phyloP scores from a whole-genome alignment of 257 asterid genomes.

The Penstemon newberryi region DNA sequence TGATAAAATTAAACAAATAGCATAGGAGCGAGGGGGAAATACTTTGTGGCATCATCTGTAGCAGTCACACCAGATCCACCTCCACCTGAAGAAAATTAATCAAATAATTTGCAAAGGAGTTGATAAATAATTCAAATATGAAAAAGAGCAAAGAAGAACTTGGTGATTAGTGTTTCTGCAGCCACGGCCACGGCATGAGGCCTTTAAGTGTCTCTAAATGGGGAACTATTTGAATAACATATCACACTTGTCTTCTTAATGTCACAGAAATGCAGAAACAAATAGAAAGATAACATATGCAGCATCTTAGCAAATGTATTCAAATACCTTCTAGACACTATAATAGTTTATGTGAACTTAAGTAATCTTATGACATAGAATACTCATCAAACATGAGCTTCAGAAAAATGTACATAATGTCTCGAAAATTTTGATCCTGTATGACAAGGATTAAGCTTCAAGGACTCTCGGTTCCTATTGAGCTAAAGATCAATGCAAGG shows the following conservation, averaged over 20 bases:
- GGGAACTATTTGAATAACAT: not conserved
- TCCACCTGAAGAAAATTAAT: slow-evolving; percentile 52
- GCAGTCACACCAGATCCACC: slow-evolving; percentile 43
- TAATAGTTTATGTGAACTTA: not conserved
- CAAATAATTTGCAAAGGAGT: not conserved
- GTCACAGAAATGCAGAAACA: not conserved
- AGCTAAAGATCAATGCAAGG: not conserved
- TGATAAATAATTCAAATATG: not conserved
- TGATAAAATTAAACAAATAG: not conserved
- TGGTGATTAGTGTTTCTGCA: not conserved
- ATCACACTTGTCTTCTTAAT: not conserved
- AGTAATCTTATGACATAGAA: not conserved
- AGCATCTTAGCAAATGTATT: not conserved
- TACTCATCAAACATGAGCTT: not conserved
- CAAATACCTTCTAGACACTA: not conserved
- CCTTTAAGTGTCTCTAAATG: not conserved
- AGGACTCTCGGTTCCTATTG: not conserved
- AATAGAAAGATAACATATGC: not conserved
- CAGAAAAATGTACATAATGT: no score
- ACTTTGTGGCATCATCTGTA: slow-evolving; percentile 55
- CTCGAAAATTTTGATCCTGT: no score
- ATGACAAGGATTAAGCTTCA: no score
- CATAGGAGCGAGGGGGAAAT: not conserved
- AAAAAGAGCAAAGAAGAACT: not conserved
- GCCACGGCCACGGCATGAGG: not conserved